Evolutionary conservation across 768 basidiomycete species (phyloP), one percentile per base, ranked within the genome.

Genomic region (Pulveroboletus sp.): DNA sequence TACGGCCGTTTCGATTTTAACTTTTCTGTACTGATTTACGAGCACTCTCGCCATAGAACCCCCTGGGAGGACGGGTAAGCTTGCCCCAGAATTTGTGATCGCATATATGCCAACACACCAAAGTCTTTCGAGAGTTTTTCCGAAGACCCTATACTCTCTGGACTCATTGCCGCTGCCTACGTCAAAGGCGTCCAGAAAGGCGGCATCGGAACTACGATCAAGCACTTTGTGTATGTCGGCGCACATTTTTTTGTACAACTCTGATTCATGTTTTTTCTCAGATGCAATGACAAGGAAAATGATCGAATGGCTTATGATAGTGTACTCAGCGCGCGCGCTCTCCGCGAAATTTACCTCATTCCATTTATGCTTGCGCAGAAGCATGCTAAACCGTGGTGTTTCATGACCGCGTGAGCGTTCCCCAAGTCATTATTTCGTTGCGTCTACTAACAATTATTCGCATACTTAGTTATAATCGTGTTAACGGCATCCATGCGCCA

Each of bases 241-340:
- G 13, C 8, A 6, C 34, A 3, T 43, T 2, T n/a, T 14, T 32
- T 40, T 17, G n/a, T 10, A 23, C 25, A 8, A 25, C n/a, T 7
- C 12, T 12, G 12, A 17, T 38, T 53, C 7, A 51, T 41, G 19
- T 10, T 14, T 7, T 19, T 24, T 23, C 16, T 16, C 48, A 84
- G 83, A 17, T 81, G 78, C 20, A 92, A 91, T 58, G 90, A 92
- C 70, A 89, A 90, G 65, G 88, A 91, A 63, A 77, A 88, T 52
- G 86, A 87, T 57, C 77, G 85, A 10, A 76, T 80, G 66, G 84
- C 67, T 23, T 87, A 81, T 55, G 71, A 81, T 59, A 71, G 70
- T 33, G 64, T 80, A 51, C 64, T 80, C 55, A 69, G 71, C 47
- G 73, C 75, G 55, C 71, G 78, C 25, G 76, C 78, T 4, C 69